These are phyloP conservation scores for Cordyceps militaris DNA, from an alignment of 2,329 filamentous ascomycete genomes.

Conservation along the genomic window DNA sequence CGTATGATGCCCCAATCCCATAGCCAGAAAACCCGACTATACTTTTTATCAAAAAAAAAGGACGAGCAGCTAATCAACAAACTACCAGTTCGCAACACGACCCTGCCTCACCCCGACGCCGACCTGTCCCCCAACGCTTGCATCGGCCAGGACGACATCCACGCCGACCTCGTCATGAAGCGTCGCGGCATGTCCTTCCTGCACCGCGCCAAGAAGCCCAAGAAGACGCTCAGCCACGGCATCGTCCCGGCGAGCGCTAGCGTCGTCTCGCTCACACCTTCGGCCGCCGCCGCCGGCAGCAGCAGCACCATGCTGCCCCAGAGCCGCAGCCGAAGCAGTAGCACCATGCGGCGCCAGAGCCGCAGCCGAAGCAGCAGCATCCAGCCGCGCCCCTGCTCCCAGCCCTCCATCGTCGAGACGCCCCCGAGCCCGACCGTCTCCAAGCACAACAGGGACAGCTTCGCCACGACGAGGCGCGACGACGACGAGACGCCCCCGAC, in stretches of 20 bases:
- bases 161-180: slow-evolving; percentile 33
- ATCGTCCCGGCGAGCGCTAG: slow-evolving; percentile 27
- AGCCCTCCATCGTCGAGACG: slow-evolving; percentile 11
- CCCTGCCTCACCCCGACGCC: slow-evolving; percentile 55
- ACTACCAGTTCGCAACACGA: slow-evolving; percentile 47
- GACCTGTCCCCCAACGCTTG: slow-evolving; percentile 49
- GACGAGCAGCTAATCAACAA: neutral
- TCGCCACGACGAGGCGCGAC: slow-evolving; percentile 20
- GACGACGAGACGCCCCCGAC: slow-evolving; percentile 30
- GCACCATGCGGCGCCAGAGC: neutral
- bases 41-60: neutral
- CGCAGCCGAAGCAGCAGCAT: slow-evolving; percentile 17
- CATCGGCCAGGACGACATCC: slow-evolving; percentile 48
- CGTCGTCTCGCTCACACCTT: slow-evolving; percentile 24
- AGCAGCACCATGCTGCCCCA: slow-evolving; percentile 16
- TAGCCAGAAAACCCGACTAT: no score
- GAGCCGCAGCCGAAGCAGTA: neutral
- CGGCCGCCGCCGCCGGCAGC: slow-evolving; percentile 16
- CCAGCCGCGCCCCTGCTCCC: slow-evolving; percentile 8
- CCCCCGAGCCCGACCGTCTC: slow-evolving; percentile 23
- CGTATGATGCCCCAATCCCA: slow-evolving; percentile 24
- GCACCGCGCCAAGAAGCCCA: slow-evolving; percentile 30
- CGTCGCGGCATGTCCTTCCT: slow-evolving; percentile 40
- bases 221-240: slow-evolving; percentile 37
- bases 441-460: slow-evolving; percentile 35